Conservation (phyloP, 1,284 basidiomycete genomes). For the Apiotrichum laibachii region DNA sequence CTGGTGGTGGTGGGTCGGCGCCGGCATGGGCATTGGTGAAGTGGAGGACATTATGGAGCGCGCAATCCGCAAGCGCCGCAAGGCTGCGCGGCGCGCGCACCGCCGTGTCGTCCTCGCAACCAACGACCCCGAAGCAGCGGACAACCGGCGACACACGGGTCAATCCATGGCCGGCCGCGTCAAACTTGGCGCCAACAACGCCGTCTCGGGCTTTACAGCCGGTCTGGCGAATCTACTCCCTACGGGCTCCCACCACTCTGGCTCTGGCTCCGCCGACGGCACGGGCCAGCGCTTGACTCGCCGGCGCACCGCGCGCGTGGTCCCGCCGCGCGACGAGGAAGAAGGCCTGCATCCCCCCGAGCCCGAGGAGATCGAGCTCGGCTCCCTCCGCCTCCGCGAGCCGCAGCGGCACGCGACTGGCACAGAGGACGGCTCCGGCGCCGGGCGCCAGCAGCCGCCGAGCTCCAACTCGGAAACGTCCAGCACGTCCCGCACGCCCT, state of each 20-base stretch:
- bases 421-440: slow-evolving; percentile 11
- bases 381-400: slow-evolving; percentile 14
- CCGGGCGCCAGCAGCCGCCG: slow-evolving; percentile 7
- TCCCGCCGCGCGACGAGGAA: slow-evolving; percentile 19
- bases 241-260: not conserved
- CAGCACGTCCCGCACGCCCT: slow-evolving; percentile 45
- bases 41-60: slow-evolving; percentile 52
- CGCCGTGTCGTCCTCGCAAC: slow-evolving; percentile 11
- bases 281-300: not conserved
- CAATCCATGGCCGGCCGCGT: slow-evolving; percentile 9
- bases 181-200: slow-evolving; percentile 10
- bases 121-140: not conserved
- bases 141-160: not conserved
- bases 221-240: slow-evolving; percentile 10
- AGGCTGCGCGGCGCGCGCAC: slow-evolving; percentile 26
- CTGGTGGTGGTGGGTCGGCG: slow-evolving; percentile 98
- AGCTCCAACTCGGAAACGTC: slow-evolving; percentile 44
- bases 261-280: slow-evolving; percentile 2
- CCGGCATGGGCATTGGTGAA: slow-evolving; percentile 64
- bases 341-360: slow-evolving; percentile 17
- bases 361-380: slow-evolving; percentile 16
- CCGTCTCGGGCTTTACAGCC: slow-evolving; percentile 14
- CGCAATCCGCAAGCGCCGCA: slow-evolving; percentile 42
- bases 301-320: not conserved
- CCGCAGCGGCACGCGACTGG: not conserved